Conservation (phyloP, 2,329 filamentous ascomycete genomes). For the Fusarium papillatum region DNA sequence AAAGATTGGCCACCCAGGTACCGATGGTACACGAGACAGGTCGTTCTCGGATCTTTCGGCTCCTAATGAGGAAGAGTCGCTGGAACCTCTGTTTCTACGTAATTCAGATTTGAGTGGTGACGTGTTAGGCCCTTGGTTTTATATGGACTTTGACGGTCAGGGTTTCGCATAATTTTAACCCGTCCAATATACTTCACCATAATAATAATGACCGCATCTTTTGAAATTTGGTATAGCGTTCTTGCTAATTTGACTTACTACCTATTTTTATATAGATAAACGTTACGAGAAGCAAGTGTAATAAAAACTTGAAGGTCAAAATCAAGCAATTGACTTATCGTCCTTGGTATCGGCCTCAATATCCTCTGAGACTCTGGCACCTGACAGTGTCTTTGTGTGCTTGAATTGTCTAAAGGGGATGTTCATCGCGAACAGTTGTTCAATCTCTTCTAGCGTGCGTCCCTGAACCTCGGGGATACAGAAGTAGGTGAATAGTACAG, state of each 20-base stretch:
- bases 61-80: too few species aligned
- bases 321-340: neutral
- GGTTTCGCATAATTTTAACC: too few species aligned
- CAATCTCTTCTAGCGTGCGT: constrained; percentile 16
- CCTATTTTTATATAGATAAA: neutral
- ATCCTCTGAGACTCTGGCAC: neutral
- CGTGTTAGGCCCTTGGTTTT: too few species aligned
- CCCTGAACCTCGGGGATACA: constrained; percentile 22
- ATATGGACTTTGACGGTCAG: too few species aligned
- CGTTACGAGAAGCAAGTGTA: neutral
- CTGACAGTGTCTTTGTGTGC: neutral
- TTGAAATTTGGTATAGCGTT: too few species aligned
- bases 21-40: too few species aligned
- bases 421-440: constrained; percentile 3
- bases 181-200: too few species aligned
- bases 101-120: too few species aligned
- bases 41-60: too few species aligned
- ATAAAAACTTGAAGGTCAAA: neutral
- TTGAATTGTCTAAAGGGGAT: neutral
- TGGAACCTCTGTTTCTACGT: too few species aligned
- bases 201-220: too few species aligned
- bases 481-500: constrained; percentile 16
- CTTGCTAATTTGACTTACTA: neutral
- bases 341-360: neutral
- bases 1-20: too few species aligned